Percentiles rank a stretch among this genome's conserved stretches.
Conservation (phyloP, 345 rosid species). For the Lenwebbia sp. region DNA sequence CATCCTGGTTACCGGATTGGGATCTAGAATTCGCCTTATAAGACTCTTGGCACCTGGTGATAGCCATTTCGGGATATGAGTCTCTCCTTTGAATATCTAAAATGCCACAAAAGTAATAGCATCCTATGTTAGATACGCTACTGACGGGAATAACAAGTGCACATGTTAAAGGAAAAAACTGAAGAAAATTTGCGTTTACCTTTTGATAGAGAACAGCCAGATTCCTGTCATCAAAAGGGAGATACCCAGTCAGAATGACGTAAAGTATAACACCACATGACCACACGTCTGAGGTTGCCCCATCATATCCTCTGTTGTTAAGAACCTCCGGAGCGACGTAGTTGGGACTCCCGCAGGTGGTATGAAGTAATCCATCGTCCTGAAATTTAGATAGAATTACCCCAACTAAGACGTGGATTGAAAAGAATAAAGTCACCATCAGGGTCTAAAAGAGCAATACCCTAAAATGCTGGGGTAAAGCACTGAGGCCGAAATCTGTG, state of each 20-base stretch:
- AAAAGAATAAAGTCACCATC: not conserved
- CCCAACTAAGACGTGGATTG: not conserved
- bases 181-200: constrained; percentile 21
- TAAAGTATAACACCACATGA: constrained; percentile 89
- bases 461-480: constrained; percentile 87
- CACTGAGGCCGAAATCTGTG: constrained; percentile 95
- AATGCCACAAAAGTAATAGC: not conserved
- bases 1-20: constrained; percentile 61
- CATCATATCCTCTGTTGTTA: constrained; percentile 78
- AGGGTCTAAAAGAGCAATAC: constrained; percentile 18
- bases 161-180: not conserved
- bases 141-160: not conserved
- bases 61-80: constrained; percentile 72
- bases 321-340: constrained; percentile 96
- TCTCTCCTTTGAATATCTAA: constrained; percentile 86
- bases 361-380: constrained; percentile 90
- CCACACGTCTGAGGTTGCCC: constrained; percentile 89
- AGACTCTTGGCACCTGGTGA: constrained; percentile 69
- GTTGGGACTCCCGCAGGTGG: constrained; percentile 99
- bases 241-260: constrained; percentile 74
- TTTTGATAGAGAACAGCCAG: constrained; percentile 89
- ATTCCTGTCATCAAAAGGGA: constrained; percentile 94
- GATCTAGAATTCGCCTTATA: constrained; percentile 73
- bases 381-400: constrained; percentile 6
- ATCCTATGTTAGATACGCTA: not conserved